phyloP scores from a whole-genome alignment of 2,329 filamentous ascomycete genomes.

The Herpotrichia juniperi region DNA sequence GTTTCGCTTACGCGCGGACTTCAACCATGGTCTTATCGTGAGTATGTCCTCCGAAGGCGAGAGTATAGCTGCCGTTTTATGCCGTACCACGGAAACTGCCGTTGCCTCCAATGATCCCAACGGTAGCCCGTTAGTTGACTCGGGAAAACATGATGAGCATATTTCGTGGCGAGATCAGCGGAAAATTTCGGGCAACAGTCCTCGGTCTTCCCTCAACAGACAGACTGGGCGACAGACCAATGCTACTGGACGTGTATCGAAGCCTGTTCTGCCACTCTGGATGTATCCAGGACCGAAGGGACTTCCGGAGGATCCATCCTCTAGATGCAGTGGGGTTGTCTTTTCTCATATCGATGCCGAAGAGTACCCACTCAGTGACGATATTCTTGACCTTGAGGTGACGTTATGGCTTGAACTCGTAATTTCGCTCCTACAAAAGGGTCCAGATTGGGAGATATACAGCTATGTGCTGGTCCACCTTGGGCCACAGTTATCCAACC shows the following conservation, averaged over 20 bases:
- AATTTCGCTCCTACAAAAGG: conserved; percentile 73
- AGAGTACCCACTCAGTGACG: conserved; percentile 37
- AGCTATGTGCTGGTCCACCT: conserved; percentile 87
- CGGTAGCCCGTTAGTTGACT: conserved; percentile 35
- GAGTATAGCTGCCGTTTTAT: conserved; percentile 73
- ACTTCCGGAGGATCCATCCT: conserved; percentile 60
- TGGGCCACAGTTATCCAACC: conserved; percentile 87
- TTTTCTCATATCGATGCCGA: conserved; percentile 54
- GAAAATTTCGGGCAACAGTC: conserved; percentile 35
- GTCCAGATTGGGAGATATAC: conserved; percentile 89
- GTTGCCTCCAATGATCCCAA: conserved; percentile 52
- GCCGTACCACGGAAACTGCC: conserved; percentile 64
- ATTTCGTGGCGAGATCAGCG: conserved; percentile 38
- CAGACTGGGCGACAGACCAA: conserved; percentile 31
- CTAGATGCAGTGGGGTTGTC: conserved; percentile 56
- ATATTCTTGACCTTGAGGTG: conserved; percentile 56
- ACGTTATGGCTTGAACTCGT: conserved; percentile 76
- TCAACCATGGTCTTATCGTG: conserved; percentile 76
- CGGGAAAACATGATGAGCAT: conserved; percentile 31
- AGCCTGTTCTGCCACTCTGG: conserved; percentile 56
- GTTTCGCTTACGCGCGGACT: conserved; percentile 83
- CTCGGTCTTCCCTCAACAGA: conserved; percentile 39
- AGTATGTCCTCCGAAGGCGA: conserved; percentile 73
- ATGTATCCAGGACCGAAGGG: conserved; percentile 61
- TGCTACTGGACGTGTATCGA: conserved; percentile 34